Percentiles rank a stretch among this genome's conserved stretches.
phyloP scores from a whole-genome alignment of 2,329 filamentous ascomycete genomes.

The Chrysoporthe cubensis region DNA sequence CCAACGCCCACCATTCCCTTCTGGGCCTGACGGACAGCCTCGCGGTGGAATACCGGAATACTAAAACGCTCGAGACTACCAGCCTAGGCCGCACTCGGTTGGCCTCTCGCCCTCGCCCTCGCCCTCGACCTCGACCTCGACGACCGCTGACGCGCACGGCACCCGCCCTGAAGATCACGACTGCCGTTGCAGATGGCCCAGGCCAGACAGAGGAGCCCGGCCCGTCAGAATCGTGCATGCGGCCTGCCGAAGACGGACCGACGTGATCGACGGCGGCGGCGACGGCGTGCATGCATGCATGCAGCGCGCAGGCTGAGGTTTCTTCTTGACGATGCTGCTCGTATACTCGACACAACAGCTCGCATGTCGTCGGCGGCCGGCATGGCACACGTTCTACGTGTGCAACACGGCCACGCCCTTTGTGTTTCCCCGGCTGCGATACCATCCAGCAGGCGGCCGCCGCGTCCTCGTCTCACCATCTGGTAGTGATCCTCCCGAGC shows the following conservation, averaged over 20 bases:
- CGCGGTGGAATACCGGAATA: neutral
- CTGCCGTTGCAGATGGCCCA: neutral
- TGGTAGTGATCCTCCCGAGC: neutral
- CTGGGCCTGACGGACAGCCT: neutral
- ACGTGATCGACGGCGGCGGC: neutral
- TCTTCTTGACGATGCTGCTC: neutral
- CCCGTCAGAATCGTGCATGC: neutral
- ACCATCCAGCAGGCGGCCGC: neutral
- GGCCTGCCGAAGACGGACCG: neutral
- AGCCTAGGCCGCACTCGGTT: no score
- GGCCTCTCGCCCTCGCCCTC: no score
- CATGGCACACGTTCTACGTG: neutral
- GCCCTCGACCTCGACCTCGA: neutral
- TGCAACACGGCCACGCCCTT: neutral
- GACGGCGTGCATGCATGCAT: neutral
- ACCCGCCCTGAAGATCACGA: neutral
- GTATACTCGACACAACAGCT: conserved; percentile 2
- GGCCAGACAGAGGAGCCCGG: neutral
- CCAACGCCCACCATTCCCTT: neutral
- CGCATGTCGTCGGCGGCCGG: neutral
- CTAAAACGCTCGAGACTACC: neutral
- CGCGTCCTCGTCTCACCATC: neutral
- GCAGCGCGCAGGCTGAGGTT: neutral
- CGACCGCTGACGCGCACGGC: neutral
- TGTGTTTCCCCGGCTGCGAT: neutral